A percentile compares a stretch with the other conserved stretches of the same genome.
phyloP scores from a whole-genome alignment of 306 rosid genomes.

The Malus domestica region DNA sequence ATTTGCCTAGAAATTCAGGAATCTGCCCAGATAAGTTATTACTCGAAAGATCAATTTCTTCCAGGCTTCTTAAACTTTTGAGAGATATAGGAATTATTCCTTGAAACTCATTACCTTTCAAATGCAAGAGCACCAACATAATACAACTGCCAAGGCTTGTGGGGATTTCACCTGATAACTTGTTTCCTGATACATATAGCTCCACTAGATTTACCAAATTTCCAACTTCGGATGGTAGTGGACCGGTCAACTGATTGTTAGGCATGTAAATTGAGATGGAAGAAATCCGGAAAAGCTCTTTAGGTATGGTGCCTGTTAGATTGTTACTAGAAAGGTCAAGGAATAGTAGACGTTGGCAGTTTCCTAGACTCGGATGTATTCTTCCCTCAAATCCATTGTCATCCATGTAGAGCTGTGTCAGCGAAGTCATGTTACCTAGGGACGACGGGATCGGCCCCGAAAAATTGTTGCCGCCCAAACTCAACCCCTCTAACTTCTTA shows the following conservation, averaged over 20 bases:
- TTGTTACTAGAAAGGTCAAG: rapidly evolving
- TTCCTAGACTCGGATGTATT: no score
- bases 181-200: not conserved
- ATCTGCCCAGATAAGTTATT: not conserved
- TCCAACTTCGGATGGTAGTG: rapidly evolving
- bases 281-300: rapidly evolving
- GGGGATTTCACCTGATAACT: not conserved
- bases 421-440: not conserved
- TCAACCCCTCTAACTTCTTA: not conserved
- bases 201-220: not conserved
- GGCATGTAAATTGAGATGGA: not conserved
- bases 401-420: no score
- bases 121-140: no score
- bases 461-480: rapidly evolving
- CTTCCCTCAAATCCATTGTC: rapidly evolving
- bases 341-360: rapidly evolving
- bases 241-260: rapidly evolving
- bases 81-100: not conserved
- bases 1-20: not conserved
- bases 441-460: not conserved
- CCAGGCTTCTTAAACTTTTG: not conserved
- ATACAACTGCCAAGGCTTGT: not conserved
- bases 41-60: not conserved
- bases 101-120: no score
- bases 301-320: not conserved